These are phyloP conservation scores for Mrakia gelida DNA, from an alignment of 768 basidiomycete species.

Conservation along the genomic window DNA sequence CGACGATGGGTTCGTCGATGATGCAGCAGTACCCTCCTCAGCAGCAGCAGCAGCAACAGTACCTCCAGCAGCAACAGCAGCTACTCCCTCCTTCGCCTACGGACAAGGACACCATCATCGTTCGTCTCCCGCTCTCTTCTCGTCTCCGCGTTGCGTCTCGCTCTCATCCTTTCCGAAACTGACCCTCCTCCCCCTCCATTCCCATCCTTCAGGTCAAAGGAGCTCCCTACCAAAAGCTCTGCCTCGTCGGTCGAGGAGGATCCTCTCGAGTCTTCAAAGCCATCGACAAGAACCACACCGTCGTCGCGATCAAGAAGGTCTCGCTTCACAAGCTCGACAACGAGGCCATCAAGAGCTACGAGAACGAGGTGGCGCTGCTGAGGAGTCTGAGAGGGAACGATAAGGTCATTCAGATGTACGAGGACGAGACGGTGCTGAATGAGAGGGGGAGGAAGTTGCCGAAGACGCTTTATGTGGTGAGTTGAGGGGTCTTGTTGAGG, in stretches of 20 bases:
- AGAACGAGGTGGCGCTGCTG: constrained; percentile 91
- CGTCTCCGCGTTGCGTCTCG: background rate
- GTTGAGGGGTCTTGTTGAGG: constrained; percentile 22
- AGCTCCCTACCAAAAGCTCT: constrained; percentile 74
- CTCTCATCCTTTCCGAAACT: background rate
- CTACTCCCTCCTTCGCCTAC: background rate
- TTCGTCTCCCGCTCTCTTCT: background rate
- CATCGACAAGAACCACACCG: constrained; percentile 65
- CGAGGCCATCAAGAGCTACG: constrained; percentile 85
- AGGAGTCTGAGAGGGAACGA: constrained; percentile 91
- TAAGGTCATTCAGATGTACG: constrained; percentile 83
- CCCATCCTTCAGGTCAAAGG: constrained; percentile 59
- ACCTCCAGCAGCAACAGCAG: background rate
- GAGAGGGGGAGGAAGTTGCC: constrained; percentile 57
- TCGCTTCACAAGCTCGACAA: constrained; percentile 74
- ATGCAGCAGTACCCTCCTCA: background rate
- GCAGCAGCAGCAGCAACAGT: constrained; percentile 4
- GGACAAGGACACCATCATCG: constrained; percentile 15
- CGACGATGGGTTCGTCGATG: constrained; percentile 11
- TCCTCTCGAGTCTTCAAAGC: constrained; percentile 95
- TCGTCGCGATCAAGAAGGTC: constrained; percentile 90
- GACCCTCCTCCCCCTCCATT: background rate
- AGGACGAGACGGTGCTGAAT: constrained; percentile 73
- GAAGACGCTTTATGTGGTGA: constrained; percentile 57
- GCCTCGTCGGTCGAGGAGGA: constrained; percentile 87